Evolutionary conservation across 2,329 filamentous ascomycete species (phyloP).

Genomic region (Macrophomina pseudophaseolina): DNA sequence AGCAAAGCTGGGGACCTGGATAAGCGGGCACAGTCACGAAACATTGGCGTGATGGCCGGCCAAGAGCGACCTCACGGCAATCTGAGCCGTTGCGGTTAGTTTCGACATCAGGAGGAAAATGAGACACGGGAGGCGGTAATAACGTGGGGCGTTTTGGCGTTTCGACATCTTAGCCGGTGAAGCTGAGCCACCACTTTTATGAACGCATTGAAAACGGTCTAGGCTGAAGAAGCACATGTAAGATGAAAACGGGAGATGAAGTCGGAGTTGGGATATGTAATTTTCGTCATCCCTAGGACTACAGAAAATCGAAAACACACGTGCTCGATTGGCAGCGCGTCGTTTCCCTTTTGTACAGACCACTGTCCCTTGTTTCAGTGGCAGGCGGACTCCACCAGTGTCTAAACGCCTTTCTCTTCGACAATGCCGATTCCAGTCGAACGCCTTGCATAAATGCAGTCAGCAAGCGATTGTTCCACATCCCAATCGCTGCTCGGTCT

Average conservation of each 20-base stretch:
- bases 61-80: background rate
- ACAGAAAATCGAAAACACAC: constrained; percentile 7
- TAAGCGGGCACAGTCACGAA: too few species aligned
- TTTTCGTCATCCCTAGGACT: constrained; percentile 2
- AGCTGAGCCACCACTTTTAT: background rate
- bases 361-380: background rate
- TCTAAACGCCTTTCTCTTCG: constrained; percentile 20
- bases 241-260: background rate
- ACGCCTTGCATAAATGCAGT: constrained; percentile 10
- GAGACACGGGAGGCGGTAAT: background rate
- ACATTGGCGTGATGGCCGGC: too few species aligned
- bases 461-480: background rate
- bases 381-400: background rate
- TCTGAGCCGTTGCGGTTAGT: background rate
- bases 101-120: background rate
- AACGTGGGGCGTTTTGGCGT: constrained; percentile 15
- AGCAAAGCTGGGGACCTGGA: too few species aligned
- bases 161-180: constrained; percentile 11
- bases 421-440: constrained; percentile 1
- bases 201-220: background rate
- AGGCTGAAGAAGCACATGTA: background rate
- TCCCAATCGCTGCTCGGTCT: background rate
- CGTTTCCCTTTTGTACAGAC: constrained; percentile 7
- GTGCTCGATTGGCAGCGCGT: background rate
- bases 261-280: constrained; percentile 3